Evolutionary conservation across 2,329 filamentous ascomycete genomes (phyloP).

Genomic region (Claviceps sp.): DNA sequence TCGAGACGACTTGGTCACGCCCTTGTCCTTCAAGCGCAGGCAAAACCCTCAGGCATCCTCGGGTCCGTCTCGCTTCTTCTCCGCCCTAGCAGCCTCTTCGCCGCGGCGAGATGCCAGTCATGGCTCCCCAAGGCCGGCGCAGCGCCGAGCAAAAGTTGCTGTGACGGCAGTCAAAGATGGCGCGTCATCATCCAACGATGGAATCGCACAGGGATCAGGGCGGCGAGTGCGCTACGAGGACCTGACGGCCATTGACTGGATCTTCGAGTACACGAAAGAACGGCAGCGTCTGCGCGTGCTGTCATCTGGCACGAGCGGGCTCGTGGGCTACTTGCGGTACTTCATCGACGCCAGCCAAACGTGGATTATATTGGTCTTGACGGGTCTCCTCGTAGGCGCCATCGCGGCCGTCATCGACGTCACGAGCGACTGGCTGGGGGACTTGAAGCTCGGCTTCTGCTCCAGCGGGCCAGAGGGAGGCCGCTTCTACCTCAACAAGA

Average conservation of each 20-base stretch:
- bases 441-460: constrained; percentile 85
- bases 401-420: constrained; percentile 86
- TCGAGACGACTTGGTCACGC: constrained; percentile 32
- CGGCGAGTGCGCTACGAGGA: constrained; percentile 90
- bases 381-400: constrained; percentile 69
- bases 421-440: constrained; percentile 82
- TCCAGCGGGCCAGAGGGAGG: constrained; percentile 61
- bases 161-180: constrained; percentile 29
- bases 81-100: constrained; percentile 27
- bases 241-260: constrained; percentile 97
- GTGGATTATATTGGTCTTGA: constrained; percentile 78
- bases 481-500: constrained; percentile 78
- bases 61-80: constrained; percentile 33
- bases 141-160: constrained; percentile 1
- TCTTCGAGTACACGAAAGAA: constrained; percentile 96
- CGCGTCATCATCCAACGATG: constrained; percentile 45
- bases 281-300: constrained; percentile 73
- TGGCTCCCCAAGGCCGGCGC: not conserved
- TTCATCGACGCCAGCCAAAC: constrained; percentile 78
- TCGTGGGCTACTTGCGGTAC: constrained; percentile 59
- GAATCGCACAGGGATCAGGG: constrained; percentile 82
- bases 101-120: not conserved
- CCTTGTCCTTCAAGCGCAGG: constrained; percentile 60
- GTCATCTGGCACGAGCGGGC: constrained; percentile 51
- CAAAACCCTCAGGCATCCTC: constrained; percentile 38